Evolutionary conservation across 1,139 yeast species (phyloP), one percentile per base, ranked within the genome.

Genomic region (Lodderomyces orthopsilosis): DNA sequence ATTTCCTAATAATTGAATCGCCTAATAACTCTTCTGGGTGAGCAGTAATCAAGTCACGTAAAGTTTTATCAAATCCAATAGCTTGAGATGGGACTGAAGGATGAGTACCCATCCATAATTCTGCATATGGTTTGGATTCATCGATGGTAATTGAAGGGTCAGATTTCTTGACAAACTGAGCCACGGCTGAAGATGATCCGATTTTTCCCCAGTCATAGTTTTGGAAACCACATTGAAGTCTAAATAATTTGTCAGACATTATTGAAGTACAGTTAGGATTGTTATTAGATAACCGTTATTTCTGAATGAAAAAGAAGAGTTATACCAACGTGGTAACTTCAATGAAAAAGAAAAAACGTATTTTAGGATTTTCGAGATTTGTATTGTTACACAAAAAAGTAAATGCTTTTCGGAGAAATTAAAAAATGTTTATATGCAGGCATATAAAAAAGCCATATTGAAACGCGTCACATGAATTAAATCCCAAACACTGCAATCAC

Each of bases 61-160:
- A 75, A 13, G 69, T 68, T 51, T 75, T 68, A 33, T 81, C 81
- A 14, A 53, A 49, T 23, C 71, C 77, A 15, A 77, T 75, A 37
- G 79, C 76, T 42, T 68, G 68, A n/a, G 96, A 85, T 15, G 98
- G 97, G 12, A 87, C 90, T 40, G 86, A 85, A 41, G 95, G 94
- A 60, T 93, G 98, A 23, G 98, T 90, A 23, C 98, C 98, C 98
- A 93, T 93, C 98, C 98, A 93, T 54, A 93, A 75, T 63, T 87
- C 95, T 30, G 95, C 95, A 56, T 87, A 87, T 10, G 95, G 98
- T 61, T 83, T 80, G 37, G 72, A 45, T 54, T 83, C 91, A 52
- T 85, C 89, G 45, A 90, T 75, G 28, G 59, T 57, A 30, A 73
- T 59, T n/a, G 55, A 46, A 6, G 88, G 77, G 63, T 86, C 83